Base-by-base conservation (phyloP, 495 filamentous ascomycete species). In the Acidiella bohemica region DNA sequence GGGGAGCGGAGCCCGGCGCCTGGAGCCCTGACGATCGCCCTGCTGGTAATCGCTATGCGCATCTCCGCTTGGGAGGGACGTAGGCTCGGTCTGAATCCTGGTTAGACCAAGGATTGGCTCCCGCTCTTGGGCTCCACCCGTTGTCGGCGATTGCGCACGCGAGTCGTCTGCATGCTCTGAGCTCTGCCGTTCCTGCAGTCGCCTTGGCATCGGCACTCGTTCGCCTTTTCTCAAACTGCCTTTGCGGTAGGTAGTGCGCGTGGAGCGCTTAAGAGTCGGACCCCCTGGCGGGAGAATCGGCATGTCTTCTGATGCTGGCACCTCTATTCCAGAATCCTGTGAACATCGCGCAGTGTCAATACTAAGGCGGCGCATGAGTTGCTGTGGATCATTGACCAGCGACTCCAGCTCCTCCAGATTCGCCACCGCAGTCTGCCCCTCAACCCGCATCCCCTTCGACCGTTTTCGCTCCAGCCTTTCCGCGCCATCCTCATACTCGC, bases 241-340 rank as follows among this genome's bases (percentile, higher is more conserved):
- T 38, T 82, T 81, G 53, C 84, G 68, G 53, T 97, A 97, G 21
- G 84, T 85, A 12, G 90, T 99, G 26, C 84, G 73, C 12, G 85
- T 99, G 26, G 92, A 93, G 39, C 90, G 72, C 46, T 85, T 73
- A 36, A 99, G 68, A 13, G 84, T 80, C 53, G 77, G 75, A 4
- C 83, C 81, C 7, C 75, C 80, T 50, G 73, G 68, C 1, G 83
- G 78, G 39, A 96, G 62, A 46, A 96, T 94, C 4, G 88, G 88
- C 62, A 80, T 77, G 61, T 96, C 92, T 26, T 85, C 81, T n/a
- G 52, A 61, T n/a, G 60, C 55, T 8, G 65, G 53, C 21, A 69
- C 63, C 27, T 76, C 45, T 59, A 60, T 45, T 14, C 53, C 59
- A 10, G 48, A 48, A 14, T 57, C 50, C 16, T 56, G 34, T 22